Conservation (phyloP, 257 asterid species). For the Plectranthus barbatus region DNA sequence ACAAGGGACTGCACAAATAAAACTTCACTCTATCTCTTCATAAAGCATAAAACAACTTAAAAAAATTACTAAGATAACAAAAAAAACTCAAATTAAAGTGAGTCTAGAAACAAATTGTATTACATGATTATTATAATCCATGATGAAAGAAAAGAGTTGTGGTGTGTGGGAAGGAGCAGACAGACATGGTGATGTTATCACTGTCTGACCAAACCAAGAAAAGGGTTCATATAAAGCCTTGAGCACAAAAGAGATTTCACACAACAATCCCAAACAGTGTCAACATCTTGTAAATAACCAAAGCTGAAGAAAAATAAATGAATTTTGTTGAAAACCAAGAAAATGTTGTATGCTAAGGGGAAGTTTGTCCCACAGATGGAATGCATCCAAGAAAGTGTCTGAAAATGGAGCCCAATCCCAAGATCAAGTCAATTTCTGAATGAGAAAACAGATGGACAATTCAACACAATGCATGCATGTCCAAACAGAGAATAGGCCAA, state of each 20-base stretch:
- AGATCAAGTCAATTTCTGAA: conserved; percentile 23
- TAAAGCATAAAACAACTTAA: no score
- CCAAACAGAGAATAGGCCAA: conserved; percentile 46
- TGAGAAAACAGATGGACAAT: conserved; percentile 11
- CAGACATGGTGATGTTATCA: background rate
- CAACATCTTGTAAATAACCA: conserved; percentile 12
- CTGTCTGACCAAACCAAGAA: background rate
- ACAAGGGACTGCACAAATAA: no score
- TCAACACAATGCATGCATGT: conserved; percentile 13
- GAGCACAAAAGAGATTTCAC: background rate
- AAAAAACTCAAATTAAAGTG: no score
- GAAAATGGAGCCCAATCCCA: conserved; percentile 49
- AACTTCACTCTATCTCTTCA: no score
- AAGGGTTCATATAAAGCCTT: background rate
- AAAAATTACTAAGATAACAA: no score
- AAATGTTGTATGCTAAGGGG: conserved; percentile 43
- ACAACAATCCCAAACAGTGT: conserved; percentile 4
- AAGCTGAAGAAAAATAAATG: no score
- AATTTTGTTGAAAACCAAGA: conserved; percentile 24
- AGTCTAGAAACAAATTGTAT: no score
- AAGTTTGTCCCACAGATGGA: conserved; percentile 40
- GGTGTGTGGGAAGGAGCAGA: background rate
- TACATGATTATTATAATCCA: no score
- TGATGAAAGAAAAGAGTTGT: no score
- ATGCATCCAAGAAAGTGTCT: conserved; percentile 29